Percentiles rank a stretch among this genome's conserved stretches.
phyloP scores from a whole-genome alignment of 2,329 filamentous ascomycete genomes.

The Pseudopithomyces chartarum region DNA sequence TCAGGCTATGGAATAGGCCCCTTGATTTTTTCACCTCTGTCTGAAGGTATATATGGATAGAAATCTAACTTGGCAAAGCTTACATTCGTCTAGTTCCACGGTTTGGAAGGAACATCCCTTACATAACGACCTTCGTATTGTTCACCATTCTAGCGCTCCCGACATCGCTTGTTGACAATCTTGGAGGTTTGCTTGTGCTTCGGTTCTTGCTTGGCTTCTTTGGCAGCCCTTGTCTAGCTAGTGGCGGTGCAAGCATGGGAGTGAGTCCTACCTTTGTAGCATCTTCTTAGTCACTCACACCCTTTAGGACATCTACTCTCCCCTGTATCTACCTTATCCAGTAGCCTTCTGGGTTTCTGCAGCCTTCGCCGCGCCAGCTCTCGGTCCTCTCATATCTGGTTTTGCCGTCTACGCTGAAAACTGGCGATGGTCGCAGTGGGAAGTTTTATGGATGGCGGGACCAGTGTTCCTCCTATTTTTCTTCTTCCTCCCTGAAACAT shows the following conservation, averaged over 20 bases:
- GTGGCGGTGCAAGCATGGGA: conserved; percentile 53
- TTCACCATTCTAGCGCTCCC: conserved; percentile 58
- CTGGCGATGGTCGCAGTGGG: conserved; percentile 70
- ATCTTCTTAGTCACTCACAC: neutral
- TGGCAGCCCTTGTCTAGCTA: conserved; percentile 66
- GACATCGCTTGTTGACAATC: conserved; percentile 55
- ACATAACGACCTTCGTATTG: conserved; percentile 53
- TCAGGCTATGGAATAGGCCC: conserved; percentile 41
- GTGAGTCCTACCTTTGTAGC: conserved; percentile 5
- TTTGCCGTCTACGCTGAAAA: conserved; percentile 48
- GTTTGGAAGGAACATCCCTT: conserved; percentile 56
- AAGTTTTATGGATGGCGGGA: conserved; percentile 65
- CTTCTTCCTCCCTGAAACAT: conserved; percentile 68
- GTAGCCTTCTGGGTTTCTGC: conserved; percentile 64
- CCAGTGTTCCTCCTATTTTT: conserved; percentile 67
- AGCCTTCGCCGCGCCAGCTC: conserved; percentile 57
- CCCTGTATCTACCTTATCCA: conserved; percentile 62
- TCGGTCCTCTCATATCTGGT: conserved; percentile 66
- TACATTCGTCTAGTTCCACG: conserved; percentile 42
- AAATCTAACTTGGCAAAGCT: conserved; percentile 44
- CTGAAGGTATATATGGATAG: conserved; percentile 46
- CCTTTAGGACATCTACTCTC: conserved; percentile 52
- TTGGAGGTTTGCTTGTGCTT: conserved; percentile 58
- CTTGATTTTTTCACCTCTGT: conserved; percentile 48
- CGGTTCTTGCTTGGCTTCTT: conserved; percentile 60